Evolutionary conservation across 768 basidiomycete genomes (phyloP), one percentile per base, ranked within the genome.

Genomic region (Pisolithus albus): DNA sequence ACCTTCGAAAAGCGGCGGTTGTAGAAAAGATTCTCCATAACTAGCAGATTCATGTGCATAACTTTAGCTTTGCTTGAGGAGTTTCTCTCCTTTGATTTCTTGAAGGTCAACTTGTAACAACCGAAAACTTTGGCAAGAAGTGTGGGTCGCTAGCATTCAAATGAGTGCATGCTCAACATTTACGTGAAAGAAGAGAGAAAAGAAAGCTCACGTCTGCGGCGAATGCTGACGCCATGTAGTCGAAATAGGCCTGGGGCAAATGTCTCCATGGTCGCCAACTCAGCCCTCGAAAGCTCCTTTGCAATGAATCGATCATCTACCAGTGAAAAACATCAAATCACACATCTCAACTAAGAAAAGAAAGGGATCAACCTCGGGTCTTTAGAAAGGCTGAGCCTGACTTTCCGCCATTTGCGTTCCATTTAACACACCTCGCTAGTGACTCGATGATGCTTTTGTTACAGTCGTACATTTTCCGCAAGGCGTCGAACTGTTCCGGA

Each of bases 11-110:
- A 95, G 10, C 86, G 81, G 50, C 90, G 80, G 56, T 94, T 90
- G 66, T 96, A 94, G 64, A 97, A 96, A 9, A 95, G 73, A 61
- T 94, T 99, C 70, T 99, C 96, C 95, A 97, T 98, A 46, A 99
- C 90, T 36, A 98, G 72, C 19, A 99, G 74, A 61, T 96, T 96
- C 90, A 97, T 94, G 58, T 93, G 83, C 7, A 87, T 90, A 2
- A 84, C 80, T 63, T 90, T 91, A 6, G 82, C 79, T 68, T 76
- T 89, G 49, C 77, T 80, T 7, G 60, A 18, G 8, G 75, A 64
- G 7, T 75, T 75, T 53, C 74, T 80, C 56, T 88, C 90, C 24
- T 83, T 81, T 2, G 81, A 80, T 65, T 91, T 92, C 57, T 81
- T 82, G 71, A 93, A 93, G 3, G 88, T 89, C 55, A 99, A 76